phyloP scores from a whole-genome alignment of 2,329 filamentous ascomycete species.

The Diaporthe sp. region DNA sequence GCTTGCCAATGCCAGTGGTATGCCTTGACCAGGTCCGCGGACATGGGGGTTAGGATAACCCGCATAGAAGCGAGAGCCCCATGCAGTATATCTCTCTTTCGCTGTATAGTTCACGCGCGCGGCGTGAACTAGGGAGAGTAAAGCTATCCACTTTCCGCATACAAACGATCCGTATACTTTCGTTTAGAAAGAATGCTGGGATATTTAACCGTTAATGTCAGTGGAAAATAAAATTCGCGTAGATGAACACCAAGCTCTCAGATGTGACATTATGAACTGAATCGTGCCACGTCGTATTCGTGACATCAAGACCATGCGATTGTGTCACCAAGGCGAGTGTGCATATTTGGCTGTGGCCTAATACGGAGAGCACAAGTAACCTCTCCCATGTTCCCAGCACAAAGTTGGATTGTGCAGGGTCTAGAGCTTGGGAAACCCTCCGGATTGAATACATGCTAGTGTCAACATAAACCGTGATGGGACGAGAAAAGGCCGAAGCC shows the following conservation, averaged over 20 bases:
- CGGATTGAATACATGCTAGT: neutral
- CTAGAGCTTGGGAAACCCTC: neutral
- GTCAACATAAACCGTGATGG: neutral
- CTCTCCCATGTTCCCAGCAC: neutral
- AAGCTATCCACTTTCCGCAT: neutral
- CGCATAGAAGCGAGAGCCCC: constrained; percentile 2
- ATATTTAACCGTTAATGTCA: neutral
- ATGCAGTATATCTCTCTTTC: neutral
- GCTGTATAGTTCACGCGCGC: constrained; percentile 3
- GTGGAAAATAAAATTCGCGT: neutral
- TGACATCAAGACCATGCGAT: neutral
- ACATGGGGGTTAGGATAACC: neutral
- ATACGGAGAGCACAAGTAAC: neutral
- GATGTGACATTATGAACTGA: neutral
- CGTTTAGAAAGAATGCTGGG: neutral
- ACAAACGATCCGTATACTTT: neutral
- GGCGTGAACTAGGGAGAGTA: neutral
- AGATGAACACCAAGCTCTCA: neutral
- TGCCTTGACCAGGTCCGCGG: neutral
- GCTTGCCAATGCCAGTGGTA: neutral
- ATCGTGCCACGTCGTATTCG: neutral
- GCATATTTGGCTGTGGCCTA: neutral
- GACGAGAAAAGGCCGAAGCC: neutral
- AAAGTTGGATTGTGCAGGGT: neutral
- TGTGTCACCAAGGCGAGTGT: neutral